Conservation (phyloP, 192 early-diverging fungal genomes). For the Allomyces macrogynus region DNA sequence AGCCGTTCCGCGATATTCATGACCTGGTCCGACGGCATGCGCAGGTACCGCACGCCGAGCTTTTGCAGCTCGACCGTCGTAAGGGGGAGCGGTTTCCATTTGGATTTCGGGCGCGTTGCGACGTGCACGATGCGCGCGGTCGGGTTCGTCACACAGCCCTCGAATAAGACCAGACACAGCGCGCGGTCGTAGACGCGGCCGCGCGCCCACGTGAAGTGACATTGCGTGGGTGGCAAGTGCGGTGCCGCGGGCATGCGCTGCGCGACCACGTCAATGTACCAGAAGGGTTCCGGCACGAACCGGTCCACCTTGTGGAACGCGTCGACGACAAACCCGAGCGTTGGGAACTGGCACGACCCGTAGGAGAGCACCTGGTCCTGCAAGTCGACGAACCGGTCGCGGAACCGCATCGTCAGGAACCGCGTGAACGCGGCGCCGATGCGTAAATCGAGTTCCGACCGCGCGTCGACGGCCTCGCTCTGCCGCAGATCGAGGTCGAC, state of each 20-base stretch:
- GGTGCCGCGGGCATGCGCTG: background rate
- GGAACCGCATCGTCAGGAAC: constrained; percentile 63
- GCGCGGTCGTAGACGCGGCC: background rate
- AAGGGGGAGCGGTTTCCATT: constrained; percentile 42
- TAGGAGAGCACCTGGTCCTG: constrained; percentile 55
- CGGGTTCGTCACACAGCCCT: background rate
- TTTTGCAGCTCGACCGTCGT: constrained; percentile 92
- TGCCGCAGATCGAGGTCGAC: constrained; percentile 49
- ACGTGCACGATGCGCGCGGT: background rate
- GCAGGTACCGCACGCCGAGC: constrained; percentile 41
- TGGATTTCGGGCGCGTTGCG: background rate
- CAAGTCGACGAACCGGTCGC: constrained; percentile 26
- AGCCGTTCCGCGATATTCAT: constrained; percentile 73
- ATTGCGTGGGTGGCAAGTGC: background rate
- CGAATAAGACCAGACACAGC: background rate
- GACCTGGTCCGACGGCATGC: constrained; percentile 52
- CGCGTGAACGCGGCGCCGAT: constrained; percentile 82
- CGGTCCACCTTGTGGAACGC: constrained; percentile 46
- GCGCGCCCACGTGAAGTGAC: background rate
- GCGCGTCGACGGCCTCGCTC: constrained; percentile 59
- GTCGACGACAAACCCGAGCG: constrained; percentile 86
- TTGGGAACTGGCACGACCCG: constrained; percentile 92
- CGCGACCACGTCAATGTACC: constrained; percentile 48
- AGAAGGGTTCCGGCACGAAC: constrained; percentile 80
- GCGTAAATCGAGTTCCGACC: constrained; percentile 74